A percentile compares a stretch with the other conserved stretches of the same genome.
phyloP scores from a whole-genome alignment of 2,329 filamentous ascomycete species.

The Diplodia mutila region DNA sequence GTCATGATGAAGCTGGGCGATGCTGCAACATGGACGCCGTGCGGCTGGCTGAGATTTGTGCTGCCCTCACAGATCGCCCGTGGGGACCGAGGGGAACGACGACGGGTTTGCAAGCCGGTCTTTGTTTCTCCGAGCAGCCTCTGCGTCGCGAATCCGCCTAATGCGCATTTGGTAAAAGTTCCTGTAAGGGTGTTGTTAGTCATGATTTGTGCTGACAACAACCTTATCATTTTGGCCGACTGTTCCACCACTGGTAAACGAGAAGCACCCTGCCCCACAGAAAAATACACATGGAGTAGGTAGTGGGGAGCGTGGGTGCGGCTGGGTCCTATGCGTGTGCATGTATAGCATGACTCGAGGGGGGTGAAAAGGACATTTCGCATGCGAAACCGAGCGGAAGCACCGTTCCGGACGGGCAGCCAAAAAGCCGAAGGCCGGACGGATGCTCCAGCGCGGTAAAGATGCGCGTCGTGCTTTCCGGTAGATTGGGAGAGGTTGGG shows the following conservation, averaged over 20 bases:
- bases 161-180: slow-evolving; percentile 86
- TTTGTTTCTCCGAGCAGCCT: slow-evolving; percentile 77
- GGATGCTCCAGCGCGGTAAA: slow-evolving; percentile 1
- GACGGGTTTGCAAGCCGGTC: slow-evolving; percentile 78
- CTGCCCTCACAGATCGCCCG: slow-evolving; percentile 47
- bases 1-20: slow-evolving; percentile 15
- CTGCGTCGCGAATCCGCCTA: slow-evolving; percentile 75
- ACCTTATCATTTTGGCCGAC: not conserved
- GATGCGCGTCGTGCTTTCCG: not conserved
- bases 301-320: not conserved
- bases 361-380: not conserved
- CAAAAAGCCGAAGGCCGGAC: not conserved
- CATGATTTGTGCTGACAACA: slow-evolving; percentile 5
- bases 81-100: slow-evolving; percentile 85
- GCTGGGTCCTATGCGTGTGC: not conserved
- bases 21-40: not conserved
- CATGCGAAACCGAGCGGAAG: slow-evolving; percentile 2
- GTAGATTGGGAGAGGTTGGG: not conserved
- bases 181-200: slow-evolving; percentile 48
- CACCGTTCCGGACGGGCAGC: not conserved
- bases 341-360: slow-evolving; percentile 1
- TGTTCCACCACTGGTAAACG: not conserved
- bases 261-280: not conserved
- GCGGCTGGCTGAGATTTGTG: not conserved
- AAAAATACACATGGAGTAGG: not conserved